Conservation (phyloP, 129 eudicot species). For the Glebionis coronaria region DNA sequence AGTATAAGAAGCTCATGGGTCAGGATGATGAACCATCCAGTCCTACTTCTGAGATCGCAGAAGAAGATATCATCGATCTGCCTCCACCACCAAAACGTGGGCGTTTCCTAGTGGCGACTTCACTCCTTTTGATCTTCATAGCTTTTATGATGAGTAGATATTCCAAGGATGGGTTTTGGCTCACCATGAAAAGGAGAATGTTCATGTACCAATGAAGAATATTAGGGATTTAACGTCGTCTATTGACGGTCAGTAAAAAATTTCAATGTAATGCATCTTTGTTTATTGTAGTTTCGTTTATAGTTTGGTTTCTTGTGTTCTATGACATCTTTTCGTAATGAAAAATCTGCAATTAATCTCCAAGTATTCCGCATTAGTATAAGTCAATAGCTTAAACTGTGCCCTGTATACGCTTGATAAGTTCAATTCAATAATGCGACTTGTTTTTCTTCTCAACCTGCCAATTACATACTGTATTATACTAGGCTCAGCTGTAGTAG, state of each 20-base stretch:
- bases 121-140: constrained; percentile 27
- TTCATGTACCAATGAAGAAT: constrained; percentile 18
- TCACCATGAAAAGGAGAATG: constrained; percentile 20
- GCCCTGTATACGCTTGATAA: background rate
- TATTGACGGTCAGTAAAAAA: constrained; percentile 23
- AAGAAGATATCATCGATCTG: constrained; percentile 23
- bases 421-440: background rate
- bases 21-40: constrained; percentile 30
- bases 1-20: constrained; percentile 40
- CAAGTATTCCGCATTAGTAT: background rate
- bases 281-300: background rate
- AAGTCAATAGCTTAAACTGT: too few relatives aligned
- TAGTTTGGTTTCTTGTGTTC: constrained; percentile 24
- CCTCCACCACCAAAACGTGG: constrained; percentile 22
- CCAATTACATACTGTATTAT: background rate
- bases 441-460: background rate
- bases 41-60: constrained; percentile 34
- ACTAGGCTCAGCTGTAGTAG: background rate
- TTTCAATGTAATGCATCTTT: constrained; percentile 10
- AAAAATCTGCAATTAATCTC: constrained; percentile 10
- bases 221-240: constrained; percentile 4
- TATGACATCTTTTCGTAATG: constrained; percentile 12
- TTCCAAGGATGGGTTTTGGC: constrained; percentile 32
- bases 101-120: constrained; percentile 6
- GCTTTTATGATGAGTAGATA: constrained; percentile 30